Evolutionary conservation across 1,284 basidiomycete genomes (phyloP).

Genomic region (Trametes polyzona): DNA sequence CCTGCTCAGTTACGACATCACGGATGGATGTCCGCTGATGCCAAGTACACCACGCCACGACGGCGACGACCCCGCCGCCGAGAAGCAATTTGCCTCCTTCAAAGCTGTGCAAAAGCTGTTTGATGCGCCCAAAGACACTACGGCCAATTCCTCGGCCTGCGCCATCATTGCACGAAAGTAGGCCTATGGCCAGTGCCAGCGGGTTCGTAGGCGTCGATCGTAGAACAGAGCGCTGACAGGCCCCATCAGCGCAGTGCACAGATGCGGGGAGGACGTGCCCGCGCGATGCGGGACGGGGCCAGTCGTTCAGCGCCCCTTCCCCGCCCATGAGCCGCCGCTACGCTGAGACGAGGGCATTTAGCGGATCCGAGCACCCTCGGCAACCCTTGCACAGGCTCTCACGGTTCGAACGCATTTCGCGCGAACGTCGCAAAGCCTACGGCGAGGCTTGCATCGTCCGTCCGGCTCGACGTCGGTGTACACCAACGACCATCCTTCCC

Average conservation of each 20-base stretch:
- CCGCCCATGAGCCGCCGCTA: background rate
- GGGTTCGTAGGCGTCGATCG: background rate
- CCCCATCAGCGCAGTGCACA: background rate
- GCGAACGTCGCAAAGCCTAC: constrained; percentile 1
- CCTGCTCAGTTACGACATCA: background rate
- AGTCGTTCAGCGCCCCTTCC: background rate
- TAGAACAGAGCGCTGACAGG: background rate
- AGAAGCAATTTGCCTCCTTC: background rate
- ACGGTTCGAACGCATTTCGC: background rate
- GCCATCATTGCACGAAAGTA: background rate
- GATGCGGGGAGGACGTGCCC: background rate
- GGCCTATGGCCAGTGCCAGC: background rate
- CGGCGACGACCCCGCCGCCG: background rate
- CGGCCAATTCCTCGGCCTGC: background rate
- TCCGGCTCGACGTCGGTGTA: no score
- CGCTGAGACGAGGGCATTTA: background rate
- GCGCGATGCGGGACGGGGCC: background rate
- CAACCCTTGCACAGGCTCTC: background rate
- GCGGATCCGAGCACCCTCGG: background rate
- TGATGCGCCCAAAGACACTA: background rate
- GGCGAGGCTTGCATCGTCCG: background rate
- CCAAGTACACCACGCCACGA: background rate
- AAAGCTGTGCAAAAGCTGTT: background rate
- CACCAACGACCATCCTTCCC: background rate
- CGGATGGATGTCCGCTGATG: background rate